Evolutionary conservation across 169 alveolate species (phyloP), one percentile per base, ranked within the genome.

Genomic region (Plasmodium ovale): DNA sequence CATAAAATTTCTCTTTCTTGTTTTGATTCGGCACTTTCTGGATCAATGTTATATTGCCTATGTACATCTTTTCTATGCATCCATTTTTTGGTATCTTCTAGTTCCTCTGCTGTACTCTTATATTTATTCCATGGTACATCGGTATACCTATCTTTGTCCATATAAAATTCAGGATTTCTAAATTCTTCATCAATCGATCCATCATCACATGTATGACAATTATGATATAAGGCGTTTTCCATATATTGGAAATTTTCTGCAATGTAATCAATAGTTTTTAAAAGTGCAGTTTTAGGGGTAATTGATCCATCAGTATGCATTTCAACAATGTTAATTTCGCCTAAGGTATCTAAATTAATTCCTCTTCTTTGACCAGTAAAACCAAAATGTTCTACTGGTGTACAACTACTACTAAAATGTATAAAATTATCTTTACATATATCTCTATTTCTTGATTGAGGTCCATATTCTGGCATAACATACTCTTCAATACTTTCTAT

Each of bases 81-180:
- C 95, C 95, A 95, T 59, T 89, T 79, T 54, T 88, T 92, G 14
- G 93, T 58, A 37, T 93, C 92, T 19, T 94, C 65, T 21, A 88
- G 73, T 19, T 94, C 87, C 29, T 94, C 96, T 56, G 92, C 73
- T 0, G 96, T 93, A 14, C 62, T 68, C 54, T 93, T 88, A 68
- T 95, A 95, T 23, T 97, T 97, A 72, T 95, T 95, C 97, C 97
- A 95, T 16, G 97, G 97, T 37, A 94, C 95, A 85, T 94, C 94
- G 14, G 92, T 87, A 82, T 94, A 92, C 62, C 97, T 94, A 79
- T 91, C 93, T 42, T 88, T 85, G 54, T 90, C 94, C 91, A 87
- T 89, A 60, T 92, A 94, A 90, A 94, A 79, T 69, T 95, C 97
- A 33, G 92, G 95, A 71, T 94, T 90, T 16, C 89, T 70, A 70